phyloP scores from a whole-genome alignment of 2,329 filamentous ascomycete genomes.

The Ophiocordyceps camponoti-leonardi region DNA sequence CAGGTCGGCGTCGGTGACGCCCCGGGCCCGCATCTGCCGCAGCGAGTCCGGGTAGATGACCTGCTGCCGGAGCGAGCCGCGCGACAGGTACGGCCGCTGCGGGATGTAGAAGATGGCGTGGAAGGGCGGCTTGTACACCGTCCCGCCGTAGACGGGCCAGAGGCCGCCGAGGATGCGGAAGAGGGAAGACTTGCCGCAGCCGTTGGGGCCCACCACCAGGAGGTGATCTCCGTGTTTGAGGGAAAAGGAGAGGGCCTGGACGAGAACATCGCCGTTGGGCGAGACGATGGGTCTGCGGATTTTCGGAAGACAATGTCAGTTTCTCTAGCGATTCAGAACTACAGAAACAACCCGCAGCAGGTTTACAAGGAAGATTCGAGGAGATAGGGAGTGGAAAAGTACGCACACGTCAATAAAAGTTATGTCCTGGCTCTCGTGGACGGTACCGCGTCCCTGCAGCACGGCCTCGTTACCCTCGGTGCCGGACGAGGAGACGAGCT shows the following conservation, averaged over 20 bases:
- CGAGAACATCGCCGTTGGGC: conserved; percentile 85
- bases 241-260: conserved; percentile 71
- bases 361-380: no score
- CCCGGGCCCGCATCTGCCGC: conserved; percentile 71
- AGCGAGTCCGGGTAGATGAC: conserved; percentile 90
- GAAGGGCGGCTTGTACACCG: conserved; percentile 78
- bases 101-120: conserved; percentile 97
- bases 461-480: conserved; percentile 71
- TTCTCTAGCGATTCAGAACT: no score
- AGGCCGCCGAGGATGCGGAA: conserved; percentile 93
- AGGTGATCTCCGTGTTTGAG: conserved; percentile 79
- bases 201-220: conserved; percentile 89
- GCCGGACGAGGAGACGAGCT: conserved; percentile 75
- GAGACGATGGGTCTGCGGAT: conserved; percentile 64
- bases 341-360: no score
- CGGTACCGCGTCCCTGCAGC: conserved; percentile 61
- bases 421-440: conserved; percentile 70
- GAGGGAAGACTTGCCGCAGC: conserved; percentile 88
- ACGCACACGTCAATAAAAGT: conserved; percentile 65
- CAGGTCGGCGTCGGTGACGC: conserved; percentile 68
- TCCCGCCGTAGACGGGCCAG: conserved; percentile 95
- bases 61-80: conserved; percentile 85
- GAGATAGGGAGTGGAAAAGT: no score
- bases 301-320: no score
- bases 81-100: conserved; percentile 82